Percentiles rank a stretch among this genome's conserved stretches.
phyloP scores from a whole-genome alignment of 768 basidiomycete species.

The Trichaptum fuscoviolaceum region DNA sequence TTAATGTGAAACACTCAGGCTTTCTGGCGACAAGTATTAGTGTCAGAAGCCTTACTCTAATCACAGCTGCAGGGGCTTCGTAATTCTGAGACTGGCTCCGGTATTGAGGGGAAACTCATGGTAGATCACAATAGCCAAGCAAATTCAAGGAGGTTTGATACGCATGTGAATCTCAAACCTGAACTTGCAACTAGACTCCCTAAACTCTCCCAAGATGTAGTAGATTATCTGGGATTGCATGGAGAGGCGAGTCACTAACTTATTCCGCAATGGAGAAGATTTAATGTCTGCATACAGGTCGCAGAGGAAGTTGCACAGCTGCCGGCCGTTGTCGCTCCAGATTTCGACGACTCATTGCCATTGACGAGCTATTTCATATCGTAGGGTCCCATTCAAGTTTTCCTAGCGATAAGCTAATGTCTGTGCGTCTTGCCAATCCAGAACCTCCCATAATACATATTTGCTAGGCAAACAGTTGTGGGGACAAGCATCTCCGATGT shows the following conservation, averaged over 20 bases:
- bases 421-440: conserved; percentile 17
- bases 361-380: conserved; percentile 56
- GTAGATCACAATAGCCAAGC: not conserved
- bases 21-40: too few relatives aligned
- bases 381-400: conserved; percentile 10
- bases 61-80: too few relatives aligned
- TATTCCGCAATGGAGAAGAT: not conserved
- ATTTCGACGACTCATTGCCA: conserved; percentile 40
- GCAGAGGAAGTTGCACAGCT: conserved; percentile 31
- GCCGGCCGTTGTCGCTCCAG: conserved; percentile 28
- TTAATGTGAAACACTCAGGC: too few relatives aligned
- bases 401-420: not conserved
- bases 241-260: not conserved
- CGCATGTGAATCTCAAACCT: not conserved
- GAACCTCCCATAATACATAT: conserved; percentile 66
- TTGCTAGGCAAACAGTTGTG: conserved; percentile 52
- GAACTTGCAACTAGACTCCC: not conserved
- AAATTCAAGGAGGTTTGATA: not conserved
- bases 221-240: not conserved
- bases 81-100: too few relatives aligned
- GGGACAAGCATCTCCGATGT: conserved; percentile 46
- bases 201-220: not conserved
- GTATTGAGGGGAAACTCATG: not conserved
- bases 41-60: too few relatives aligned
- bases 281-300: conserved; percentile 17